These are phyloP conservation scores for Naganishia sp. DNA, from an alignment of 1,284 basidiomycete genomes.

Conservation along the genomic window DNA sequence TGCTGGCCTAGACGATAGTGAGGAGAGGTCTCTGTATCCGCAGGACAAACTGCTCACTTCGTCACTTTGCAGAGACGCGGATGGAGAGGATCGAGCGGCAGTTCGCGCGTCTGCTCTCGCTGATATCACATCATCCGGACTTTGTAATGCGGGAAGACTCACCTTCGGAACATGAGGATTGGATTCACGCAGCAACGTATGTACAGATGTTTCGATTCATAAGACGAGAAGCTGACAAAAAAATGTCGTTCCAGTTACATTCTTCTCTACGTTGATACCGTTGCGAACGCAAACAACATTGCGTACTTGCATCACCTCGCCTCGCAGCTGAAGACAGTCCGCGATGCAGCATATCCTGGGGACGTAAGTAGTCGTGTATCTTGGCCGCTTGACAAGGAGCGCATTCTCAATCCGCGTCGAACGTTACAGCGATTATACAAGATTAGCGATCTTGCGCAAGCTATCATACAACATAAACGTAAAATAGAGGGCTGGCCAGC, in stretches of 20 bases:
- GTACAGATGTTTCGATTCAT: slow-evolving; percentile 12
- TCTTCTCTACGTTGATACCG: slow-evolving; percentile 78
- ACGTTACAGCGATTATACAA: slow-evolving; percentile 75
- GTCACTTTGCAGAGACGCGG: slow-evolving; percentile 57
- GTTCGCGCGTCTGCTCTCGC: slow-evolving; percentile 80
- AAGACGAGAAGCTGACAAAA: background rate
- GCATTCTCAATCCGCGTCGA: slow-evolving; percentile 6
- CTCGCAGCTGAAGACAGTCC: slow-evolving; percentile 78
- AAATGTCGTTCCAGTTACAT: slow-evolving; percentile 69
- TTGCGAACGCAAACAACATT: slow-evolving; percentile 75
- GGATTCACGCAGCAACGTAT: slow-evolving; percentile 28
- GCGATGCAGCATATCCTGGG: slow-evolving; percentile 59
- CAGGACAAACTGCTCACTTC: background rate
- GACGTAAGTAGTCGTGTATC: slow-evolving; percentile 18
- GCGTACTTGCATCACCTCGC: slow-evolving; percentile 81
- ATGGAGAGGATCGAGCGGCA: slow-evolving; percentile 74
- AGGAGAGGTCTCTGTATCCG: background rate
- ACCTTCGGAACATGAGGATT: slow-evolving; percentile 1
- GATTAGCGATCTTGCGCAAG: slow-evolving; percentile 84
- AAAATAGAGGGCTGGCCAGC: slow-evolving; percentile 72
- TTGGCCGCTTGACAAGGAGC: background rate
- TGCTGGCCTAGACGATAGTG: slow-evolving; percentile 23
- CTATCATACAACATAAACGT: slow-evolving; percentile 74
- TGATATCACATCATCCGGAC: slow-evolving; percentile 93
- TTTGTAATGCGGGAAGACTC: slow-evolving; percentile 63